These are phyloP conservation scores for Teratosphaeria gauchensis DNA, from an alignment of 2,329 filamentous ascomycete species.

Conservation along the genomic window DNA sequence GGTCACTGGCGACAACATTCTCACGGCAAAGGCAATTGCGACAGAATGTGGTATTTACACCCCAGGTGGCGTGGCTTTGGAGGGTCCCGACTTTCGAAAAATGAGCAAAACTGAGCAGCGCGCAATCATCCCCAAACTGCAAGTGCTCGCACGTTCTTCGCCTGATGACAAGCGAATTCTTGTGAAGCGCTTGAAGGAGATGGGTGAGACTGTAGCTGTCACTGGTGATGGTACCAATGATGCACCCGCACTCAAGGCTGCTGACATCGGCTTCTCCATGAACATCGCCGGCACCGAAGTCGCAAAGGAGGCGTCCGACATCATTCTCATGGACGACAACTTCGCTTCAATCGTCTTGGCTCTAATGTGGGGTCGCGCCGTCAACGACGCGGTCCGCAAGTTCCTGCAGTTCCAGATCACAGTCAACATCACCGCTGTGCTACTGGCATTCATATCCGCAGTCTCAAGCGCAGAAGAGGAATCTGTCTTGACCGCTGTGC, in stretches of 20 bases:
- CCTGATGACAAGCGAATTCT: conserved; percentile 61
- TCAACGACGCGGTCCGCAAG: conserved; percentile 46
- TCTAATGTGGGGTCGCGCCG: conserved; percentile 52
- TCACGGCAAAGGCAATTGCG: conserved; percentile 65
- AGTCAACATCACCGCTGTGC: conserved; percentile 85
- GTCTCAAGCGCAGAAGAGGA: conserved; percentile 59
- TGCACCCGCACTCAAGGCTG: conserved; percentile 55
- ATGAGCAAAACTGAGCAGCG: conserved; percentile 39
- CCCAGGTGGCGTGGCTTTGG: conserved; percentile 33
- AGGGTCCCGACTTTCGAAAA: conserved; percentile 37
- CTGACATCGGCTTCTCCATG: conserved; percentile 60
- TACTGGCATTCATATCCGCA: conserved; percentile 79
- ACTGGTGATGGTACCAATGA: conserved; percentile 60
- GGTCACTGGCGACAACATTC: conserved; percentile 64
- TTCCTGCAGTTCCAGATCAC: conserved; percentile 64
- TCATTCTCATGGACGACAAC: conserved; percentile 55
- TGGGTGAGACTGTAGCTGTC: conserved; percentile 57
- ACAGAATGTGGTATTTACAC: conserved; percentile 59
- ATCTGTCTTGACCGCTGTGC: conserved; percentile 77
- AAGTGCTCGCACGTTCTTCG: conserved; percentile 59
- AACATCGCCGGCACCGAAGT: conserved; percentile 58
- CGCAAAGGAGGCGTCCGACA: conserved; percentile 52
- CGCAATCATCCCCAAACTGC: conserved; percentile 50
- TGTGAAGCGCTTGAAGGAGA: conserved; percentile 53
- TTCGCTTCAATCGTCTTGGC: conserved; percentile 55